Evolutionary conservation across 2,329 filamentous ascomycete species (phyloP), one percentile per base, ranked within the genome.

Genomic region (Fusarium nelsonii): DNA sequence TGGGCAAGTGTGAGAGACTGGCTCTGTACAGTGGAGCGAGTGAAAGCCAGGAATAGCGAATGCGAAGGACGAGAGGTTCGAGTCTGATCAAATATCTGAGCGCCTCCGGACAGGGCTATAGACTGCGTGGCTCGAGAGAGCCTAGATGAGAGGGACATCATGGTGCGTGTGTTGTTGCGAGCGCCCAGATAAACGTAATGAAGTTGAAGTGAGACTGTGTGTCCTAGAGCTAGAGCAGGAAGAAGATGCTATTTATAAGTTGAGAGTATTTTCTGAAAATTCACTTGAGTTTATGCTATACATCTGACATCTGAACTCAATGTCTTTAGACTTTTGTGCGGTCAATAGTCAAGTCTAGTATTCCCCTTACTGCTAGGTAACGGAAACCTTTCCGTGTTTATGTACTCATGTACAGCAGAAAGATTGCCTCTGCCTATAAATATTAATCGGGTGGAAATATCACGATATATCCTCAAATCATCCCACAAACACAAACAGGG

Each of bases 361-460:
- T 28, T 37, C 6, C 23, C 23, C n/a, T 23, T 23, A 8, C 8
- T 14, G 15, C 46, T 15, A 37, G n/a, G 4, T 16, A 50, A 28
- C 15, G 14, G 12, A 48, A 10, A 37, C 8, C 15, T n/a, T 6
- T n/a, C 4, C 4, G 18, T 6, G 23, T 28, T 11, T 11, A 48
- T 32, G n/a, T 6, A 37, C 32, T 28, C 8, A 23, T 5, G 8
- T n/a, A 36, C 11, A 12, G 16, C 6, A 36, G 6, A 49, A 3
- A 34, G 6, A n/a, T 4, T 16, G 4, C 9, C 3, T 4, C 6
- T 12, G 16, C 10, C 2, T 11, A 11, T 9, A 11, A 2, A 11
- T 9, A 30, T 9, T 30, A 30, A 8, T 30, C 14, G 16, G 16
- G 11, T 30, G 7, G 8, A 6, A 44, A 18, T 28, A 16, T 28